Evolutionary conservation across 495 filamentous ascomycete species (phyloP).

Genomic region (Penicillium samsonianum): DNA sequence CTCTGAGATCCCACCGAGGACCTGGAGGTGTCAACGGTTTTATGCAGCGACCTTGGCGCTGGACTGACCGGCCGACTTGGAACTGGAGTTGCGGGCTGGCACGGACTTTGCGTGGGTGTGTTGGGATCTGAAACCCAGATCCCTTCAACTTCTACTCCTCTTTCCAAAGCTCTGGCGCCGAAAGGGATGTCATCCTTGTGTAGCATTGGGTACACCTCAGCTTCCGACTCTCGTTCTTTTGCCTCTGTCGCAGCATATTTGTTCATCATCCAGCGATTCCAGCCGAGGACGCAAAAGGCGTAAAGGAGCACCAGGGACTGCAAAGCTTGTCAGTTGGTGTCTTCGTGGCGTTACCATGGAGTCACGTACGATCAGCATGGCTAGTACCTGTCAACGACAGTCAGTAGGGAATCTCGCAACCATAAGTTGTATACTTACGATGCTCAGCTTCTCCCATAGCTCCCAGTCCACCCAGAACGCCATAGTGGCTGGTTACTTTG

Average conservation of each 20-base stretch:
- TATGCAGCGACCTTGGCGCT: constrained; percentile 1
- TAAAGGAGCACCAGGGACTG: constrained; percentile 50
- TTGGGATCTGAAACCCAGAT: constrained; percentile 79
- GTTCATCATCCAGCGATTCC: constrained; percentile 62
- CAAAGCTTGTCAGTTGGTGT: constrained; percentile 32
- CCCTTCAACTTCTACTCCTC: constrained; percentile 80
- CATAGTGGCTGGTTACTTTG: constrained; percentile 22
- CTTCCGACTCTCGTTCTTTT: constrained; percentile 54
- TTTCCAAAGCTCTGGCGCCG: constrained; percentile 85
- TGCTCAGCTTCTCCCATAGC: constrained; percentile 88
- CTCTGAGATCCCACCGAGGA: constrained; percentile 9
- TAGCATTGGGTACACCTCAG: constrained; percentile 34
- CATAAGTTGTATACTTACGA: constrained; percentile 59
- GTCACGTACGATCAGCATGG: constrained; percentile 46
- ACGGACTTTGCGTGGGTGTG: constrained; percentile 41
- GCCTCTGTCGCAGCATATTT: constrained; percentile 67
- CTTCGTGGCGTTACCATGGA: not conserved
- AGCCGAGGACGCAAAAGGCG: constrained; percentile 49
- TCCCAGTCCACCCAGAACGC: constrained; percentile 76
- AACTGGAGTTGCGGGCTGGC: constrained; percentile 24
- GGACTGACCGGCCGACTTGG: constrained; percentile 20
- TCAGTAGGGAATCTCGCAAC: constrained; percentile 15
- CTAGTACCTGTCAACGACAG: constrained; percentile 40
- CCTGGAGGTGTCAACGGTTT: not conserved
- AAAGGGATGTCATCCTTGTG: constrained; percentile 72